Evolutionary conservation across 2,329 filamentous ascomycete species (phyloP).

Genomic region (Dactylonectria macrodidyma): DNA sequence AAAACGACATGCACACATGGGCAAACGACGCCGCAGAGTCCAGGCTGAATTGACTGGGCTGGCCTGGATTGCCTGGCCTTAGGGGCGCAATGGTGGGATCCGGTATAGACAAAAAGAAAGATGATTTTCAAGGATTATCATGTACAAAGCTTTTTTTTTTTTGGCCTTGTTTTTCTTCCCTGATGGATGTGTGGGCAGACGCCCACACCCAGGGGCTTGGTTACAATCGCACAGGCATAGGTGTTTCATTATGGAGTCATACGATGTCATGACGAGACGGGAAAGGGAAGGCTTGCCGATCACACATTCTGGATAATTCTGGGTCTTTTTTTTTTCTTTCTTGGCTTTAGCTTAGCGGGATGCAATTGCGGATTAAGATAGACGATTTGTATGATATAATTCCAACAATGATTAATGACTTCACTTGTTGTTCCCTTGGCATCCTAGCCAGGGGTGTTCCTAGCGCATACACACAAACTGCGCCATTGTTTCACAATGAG

Average conservation of each 20-base stretch:
- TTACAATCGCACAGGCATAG: conserved; percentile 5
- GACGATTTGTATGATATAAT: conserved; percentile 43
- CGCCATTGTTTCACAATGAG: neutral
- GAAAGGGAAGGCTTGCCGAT: conserved; percentile 26
- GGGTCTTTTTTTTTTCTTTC: conserved; percentile 9
- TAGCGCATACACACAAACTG: neutral
- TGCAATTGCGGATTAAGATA: conserved; percentile 28
- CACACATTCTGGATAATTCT: neutral
- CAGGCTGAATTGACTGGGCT: conserved; percentile 30
- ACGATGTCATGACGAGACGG: conserved; percentile 32
- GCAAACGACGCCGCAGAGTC: conserved; percentile 15
- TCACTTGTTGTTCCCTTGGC: neutral
- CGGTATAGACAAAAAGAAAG: conserved; percentile 26
- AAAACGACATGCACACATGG: conserved; percentile 13
- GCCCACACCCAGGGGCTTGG: conserved; percentile 1
- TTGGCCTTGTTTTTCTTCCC: neutral
- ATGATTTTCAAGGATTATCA: conserved; percentile 2
- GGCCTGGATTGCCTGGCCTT: conserved; percentile 32
- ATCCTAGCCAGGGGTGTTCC: neutral
- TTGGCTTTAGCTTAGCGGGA: conserved; percentile 11
- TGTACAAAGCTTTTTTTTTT: conserved; percentile 24
- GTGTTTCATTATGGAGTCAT: conserved; percentile 32
- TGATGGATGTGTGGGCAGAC: conserved; percentile 10
- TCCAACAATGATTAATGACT: conserved; percentile 22
- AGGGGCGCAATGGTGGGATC: conserved; percentile 14